Base-by-base conservation (phyloP, 768 basidiomycete genomes). In the Trichaptum fuscoviolaceum region DNA sequence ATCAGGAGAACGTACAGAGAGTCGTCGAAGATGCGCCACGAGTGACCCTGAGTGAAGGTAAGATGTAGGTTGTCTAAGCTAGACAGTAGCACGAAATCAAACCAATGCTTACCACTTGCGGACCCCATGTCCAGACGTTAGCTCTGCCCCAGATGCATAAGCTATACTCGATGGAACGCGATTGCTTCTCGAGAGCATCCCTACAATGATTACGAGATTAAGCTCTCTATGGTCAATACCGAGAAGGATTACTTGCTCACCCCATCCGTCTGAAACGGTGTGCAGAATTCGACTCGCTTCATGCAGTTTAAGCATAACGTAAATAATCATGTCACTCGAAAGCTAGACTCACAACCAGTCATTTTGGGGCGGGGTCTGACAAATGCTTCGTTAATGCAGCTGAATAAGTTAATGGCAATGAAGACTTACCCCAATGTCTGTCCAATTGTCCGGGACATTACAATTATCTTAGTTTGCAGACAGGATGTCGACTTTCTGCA, bases 131-230 rank as follows among this genome's bases (percentile, higher is more conserved):
- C 84, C 85, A 86, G 9, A 85, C 84, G 64, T 85, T 74, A 1
- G 81, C 82, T 18, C 70, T 66, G n/a, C 85, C 84, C 85, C 85
- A 87, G 62, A 82, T 82, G 70, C 85, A 87, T n/a, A 87, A 73
- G 57, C 75, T 77, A 69, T 77, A 84, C 61, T 86, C 80, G 27
- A 87, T 77, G 0, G 84, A 83, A 10, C 77, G 77, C 6, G 79
- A 70, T 65, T 81, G 79, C 7, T 73, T 71, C 6, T 79, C 80
- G 8, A 86, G 75, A 10, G 84, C 85, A 18, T 77, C 80, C 17
- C 83, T 63, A 62, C 20, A 35, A 26, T n/a, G 63, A 27, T 27
- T 3, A 52, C 3, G 6, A 61, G 64, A 62, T 9, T 61, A 20
- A 25, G 10, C 15, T 17, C 23, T 25, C 15, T 20, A 17, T 15